Evolutionary conservation across 768 basidiomycete genomes (phyloP).

Genomic region (Termitomyces sp.): DNA sequence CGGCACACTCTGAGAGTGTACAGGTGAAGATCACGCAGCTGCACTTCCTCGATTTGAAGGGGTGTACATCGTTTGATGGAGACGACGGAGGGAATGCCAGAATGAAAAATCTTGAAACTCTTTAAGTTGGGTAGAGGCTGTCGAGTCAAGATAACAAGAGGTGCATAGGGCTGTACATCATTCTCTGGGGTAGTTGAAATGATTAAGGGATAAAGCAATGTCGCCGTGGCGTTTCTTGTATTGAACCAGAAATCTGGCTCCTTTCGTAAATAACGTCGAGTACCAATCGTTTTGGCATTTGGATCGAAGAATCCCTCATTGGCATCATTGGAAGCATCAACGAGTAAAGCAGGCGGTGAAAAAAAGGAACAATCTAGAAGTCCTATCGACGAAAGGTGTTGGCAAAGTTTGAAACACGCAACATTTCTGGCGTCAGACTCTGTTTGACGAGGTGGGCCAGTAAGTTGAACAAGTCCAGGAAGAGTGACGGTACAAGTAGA

Average conservation of each 20-base stretch:
- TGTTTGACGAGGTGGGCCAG: slow-evolving; percentile 43
- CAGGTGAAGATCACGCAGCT: slow-evolving; percentile 44
- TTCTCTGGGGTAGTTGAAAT: slow-evolving; percentile 36
- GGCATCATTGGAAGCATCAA: slow-evolving; percentile 15
- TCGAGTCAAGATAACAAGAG: slow-evolving; percentile 65
- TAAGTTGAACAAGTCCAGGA: slow-evolving; percentile 36
- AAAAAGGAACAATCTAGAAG: slow-evolving; percentile 51
- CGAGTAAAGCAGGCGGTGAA: slow-evolving; percentile 23
- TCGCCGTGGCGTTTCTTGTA: slow-evolving; percentile 23
- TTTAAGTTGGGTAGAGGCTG: slow-evolving; percentile 59
- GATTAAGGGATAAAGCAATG: slow-evolving; percentile 54
- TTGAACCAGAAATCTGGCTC: slow-evolving; percentile 68
- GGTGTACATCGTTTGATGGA: slow-evolving; percentile 45
- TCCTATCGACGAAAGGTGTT: slow-evolving; percentile 45
- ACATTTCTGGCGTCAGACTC: slow-evolving; percentile 53
- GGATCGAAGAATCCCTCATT: slow-evolving; percentile 4
- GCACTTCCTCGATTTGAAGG: slow-evolving; percentile 44
- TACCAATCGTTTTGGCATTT: slow-evolving; percentile 34
- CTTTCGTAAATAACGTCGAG: slow-evolving; percentile 55
- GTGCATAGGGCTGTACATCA: slow-evolving; percentile 40
- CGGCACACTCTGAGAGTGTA: slow-evolving; percentile 68
- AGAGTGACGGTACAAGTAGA: slow-evolving; percentile 51
- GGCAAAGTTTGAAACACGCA: slow-evolving; percentile 58
- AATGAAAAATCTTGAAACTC: slow-evolving; percentile 58
- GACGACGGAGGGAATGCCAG: slow-evolving; percentile 41